Evolutionary conservation across 305 asterid genomes (phyloP).

Genomic region (Caryopteris hybrid): DNA sequence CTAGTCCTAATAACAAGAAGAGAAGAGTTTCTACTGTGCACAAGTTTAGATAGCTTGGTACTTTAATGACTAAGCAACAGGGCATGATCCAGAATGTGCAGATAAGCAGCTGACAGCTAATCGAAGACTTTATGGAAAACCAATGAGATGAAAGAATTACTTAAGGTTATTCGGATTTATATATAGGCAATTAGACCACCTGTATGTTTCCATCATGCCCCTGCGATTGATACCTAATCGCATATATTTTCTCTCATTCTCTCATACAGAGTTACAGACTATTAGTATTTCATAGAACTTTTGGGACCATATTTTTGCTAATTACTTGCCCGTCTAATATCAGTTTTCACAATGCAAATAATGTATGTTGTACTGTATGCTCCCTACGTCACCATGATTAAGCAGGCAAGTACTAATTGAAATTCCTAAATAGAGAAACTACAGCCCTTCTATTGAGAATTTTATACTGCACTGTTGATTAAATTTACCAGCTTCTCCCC

Average conservation of each 20-base stretch:
- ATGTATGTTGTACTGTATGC: not conserved
- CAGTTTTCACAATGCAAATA: not conserved
- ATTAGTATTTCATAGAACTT: not conserved
- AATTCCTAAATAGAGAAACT: constrained; percentile 15
- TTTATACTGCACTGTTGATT: constrained; percentile 6
- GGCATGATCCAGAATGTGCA: constrained; percentile 12
- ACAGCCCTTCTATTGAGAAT: constrained; percentile 8
- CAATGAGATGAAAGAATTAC: not conserved
- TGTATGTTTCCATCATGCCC: not conserved
- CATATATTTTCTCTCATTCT: not conserved
- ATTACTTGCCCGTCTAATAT: constrained; percentile 10
- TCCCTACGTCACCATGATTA: not conserved
- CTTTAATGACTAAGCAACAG: not conserved
- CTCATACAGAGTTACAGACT: not conserved
- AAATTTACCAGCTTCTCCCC: constrained; percentile 86
- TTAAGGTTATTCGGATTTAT: not conserved
- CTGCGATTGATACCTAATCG: not conserved
- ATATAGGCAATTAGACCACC: not conserved
- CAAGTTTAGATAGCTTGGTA: not conserved
- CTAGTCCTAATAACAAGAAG: not conserved
- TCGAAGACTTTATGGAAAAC: not conserved
- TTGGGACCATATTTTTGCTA: not conserved
- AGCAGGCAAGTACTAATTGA: not conserved
- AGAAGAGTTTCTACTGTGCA: not conserved
- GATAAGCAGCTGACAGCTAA: not conserved